These are phyloP conservation scores for Hericium erinaceus DNA, from an alignment of 768 basidiomycete species.

Conservation along the genomic window DNA sequence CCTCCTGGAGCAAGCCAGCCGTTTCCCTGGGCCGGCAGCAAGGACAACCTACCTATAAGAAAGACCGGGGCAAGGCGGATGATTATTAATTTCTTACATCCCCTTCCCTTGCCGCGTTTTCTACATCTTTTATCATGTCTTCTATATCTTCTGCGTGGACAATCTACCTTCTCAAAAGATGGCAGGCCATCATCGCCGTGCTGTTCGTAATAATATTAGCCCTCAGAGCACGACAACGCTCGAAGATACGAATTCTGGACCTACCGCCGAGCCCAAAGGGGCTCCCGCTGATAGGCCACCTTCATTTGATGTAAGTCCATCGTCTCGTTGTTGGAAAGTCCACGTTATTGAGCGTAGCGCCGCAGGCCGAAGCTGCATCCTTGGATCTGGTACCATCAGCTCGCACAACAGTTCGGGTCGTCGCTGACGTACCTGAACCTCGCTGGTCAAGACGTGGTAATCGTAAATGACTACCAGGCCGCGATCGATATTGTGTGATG, in stretches of 20 bases:
- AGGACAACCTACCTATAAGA: too few relatives aligned
- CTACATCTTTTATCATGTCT: too few relatives aligned
- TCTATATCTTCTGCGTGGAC: too few relatives aligned
- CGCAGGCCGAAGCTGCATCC: neutral
- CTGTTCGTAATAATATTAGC: too few relatives aligned
- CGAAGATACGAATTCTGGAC: neutral
- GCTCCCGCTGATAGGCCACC: neutral
- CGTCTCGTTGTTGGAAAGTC: neutral
- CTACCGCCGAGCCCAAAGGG: neutral
- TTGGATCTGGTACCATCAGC: neutral
- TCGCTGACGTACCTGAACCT: neutral
- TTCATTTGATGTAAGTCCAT: neutral
- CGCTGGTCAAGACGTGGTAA: neutral
- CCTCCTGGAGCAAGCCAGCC: too few relatives aligned
- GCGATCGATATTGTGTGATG: neutral
- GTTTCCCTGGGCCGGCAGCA: too few relatives aligned
- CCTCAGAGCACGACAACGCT: too few relatives aligned
- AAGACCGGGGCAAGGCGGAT: too few relatives aligned
- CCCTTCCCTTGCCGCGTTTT: too few relatives aligned
- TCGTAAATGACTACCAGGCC: neutral
- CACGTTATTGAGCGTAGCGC: neutral
- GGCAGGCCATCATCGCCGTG: too few relatives aligned
- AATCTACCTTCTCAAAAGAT: too few relatives aligned
- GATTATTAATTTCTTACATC: too few relatives aligned
- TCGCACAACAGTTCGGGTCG: neutral